Evolutionary conservation across 2,329 filamentous ascomycete genomes (phyloP).

Genomic region (Neofusicoccum ribis): DNA sequence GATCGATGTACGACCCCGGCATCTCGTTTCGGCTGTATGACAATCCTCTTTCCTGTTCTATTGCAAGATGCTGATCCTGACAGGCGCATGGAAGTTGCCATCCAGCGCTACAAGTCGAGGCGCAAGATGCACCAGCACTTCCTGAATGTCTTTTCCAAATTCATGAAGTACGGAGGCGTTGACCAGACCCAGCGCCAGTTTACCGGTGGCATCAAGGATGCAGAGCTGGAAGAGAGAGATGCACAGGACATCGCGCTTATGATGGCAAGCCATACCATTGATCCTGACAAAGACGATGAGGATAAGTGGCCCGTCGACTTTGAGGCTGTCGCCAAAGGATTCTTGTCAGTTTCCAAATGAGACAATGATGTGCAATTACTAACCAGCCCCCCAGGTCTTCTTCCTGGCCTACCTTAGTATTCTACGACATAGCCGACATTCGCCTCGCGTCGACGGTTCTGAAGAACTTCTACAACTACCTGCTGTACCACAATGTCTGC

Average conservation of each 20-base stretch:
- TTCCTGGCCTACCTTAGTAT: slow-evolving; percentile 55
- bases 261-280: slow-evolving; percentile 63
- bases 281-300: slow-evolving; percentile 48
- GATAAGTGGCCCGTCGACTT: slow-evolving; percentile 80
- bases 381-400: slow-evolving; percentile 53
- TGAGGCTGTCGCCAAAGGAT: slow-evolving; percentile 72
- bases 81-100: slow-evolving; percentile 75
- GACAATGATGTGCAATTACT: neutral
- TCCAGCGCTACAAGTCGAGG: slow-evolving; percentile 76
- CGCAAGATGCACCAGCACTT: slow-evolving; percentile 70
- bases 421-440: slow-evolving; percentile 52
- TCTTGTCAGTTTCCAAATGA: slow-evolving; percentile 59
- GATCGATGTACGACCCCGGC: slow-evolving; percentile 64
- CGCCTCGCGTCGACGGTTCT: slow-evolving; percentile 67
- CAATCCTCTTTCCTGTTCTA: neutral
- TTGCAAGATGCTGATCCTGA: neutral
- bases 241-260: slow-evolving; percentile 65
- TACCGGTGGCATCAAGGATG: slow-evolving; percentile 58
- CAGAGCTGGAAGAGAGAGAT: slow-evolving; percentile 63
- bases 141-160: slow-evolving; percentile 70
- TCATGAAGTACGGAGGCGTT: slow-evolving; percentile 80
- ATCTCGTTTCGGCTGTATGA: slow-evolving; percentile 47
- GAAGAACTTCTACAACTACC: slow-evolving; percentile 84
- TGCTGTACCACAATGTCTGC: slow-evolving; percentile 81
- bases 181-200: slow-evolving; percentile 64